These are phyloP conservation scores for Pichia pseudocactophila DNA, from an alignment of 805 yeast genomes.

Conservation along the genomic window DNA sequence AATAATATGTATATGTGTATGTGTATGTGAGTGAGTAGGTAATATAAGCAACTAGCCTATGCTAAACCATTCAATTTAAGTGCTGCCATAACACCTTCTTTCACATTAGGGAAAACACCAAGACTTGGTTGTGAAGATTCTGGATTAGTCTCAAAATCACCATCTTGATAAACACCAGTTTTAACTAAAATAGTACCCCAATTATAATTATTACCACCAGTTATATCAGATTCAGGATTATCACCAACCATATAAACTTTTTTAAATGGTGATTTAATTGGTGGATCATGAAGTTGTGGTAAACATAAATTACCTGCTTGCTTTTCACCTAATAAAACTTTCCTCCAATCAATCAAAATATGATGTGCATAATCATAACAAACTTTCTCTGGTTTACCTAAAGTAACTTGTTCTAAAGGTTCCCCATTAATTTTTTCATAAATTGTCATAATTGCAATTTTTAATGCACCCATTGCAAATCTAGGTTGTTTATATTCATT, in stretches of 20 bases:
- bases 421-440: constrained; percentile 35
- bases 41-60: too few species aligned
- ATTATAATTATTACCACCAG: constrained; percentile 79
- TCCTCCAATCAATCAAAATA: constrained; percentile 49
- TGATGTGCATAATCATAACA: constrained; percentile 81
- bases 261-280: constrained; percentile 36
- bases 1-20: neutral
- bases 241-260: constrained; percentile 94
- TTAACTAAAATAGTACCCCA: constrained; percentile 82
- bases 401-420: constrained; percentile 42
- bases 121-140: constrained; percentile 35
- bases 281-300: constrained; percentile 38
- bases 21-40: too few species aligned
- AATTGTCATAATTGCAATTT: constrained; percentile 51
- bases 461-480: constrained; percentile 87
- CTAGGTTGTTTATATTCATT: constrained; percentile 70
- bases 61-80: constrained; percentile 15
- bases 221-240: constrained; percentile 87
- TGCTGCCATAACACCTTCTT: constrained; percentile 32
- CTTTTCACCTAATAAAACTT: constrained; percentile 23
- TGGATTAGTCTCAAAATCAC: constrained; percentile 32
- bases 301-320: constrained; percentile 19
- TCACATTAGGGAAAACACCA: constrained; percentile 43
- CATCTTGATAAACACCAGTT: constrained; percentile 78
- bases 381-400: constrained; percentile 75